Conservation (phyloP, 23 red algal genomes). For the Chondrus crispus region DNA sequence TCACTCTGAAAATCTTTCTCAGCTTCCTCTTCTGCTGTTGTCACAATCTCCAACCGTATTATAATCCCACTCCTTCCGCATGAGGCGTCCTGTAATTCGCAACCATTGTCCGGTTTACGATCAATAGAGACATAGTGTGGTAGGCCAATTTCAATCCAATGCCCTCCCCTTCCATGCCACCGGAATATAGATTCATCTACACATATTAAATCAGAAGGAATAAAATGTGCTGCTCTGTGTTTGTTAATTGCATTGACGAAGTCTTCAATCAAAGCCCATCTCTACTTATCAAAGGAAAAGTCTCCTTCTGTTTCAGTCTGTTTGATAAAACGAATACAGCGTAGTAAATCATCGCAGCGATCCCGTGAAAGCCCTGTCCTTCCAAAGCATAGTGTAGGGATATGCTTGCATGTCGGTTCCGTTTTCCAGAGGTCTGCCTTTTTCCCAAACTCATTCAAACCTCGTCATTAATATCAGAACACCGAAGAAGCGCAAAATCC, state of each 20-base stretch:
- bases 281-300: background rate
- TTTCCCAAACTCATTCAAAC: background rate
- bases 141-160: background rate
- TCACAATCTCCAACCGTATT: background rate
- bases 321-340: background rate
- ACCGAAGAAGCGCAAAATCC: background rate
- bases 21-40: background rate
- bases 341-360: background rate
- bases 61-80: constrained; percentile 4
- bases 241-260: constrained; percentile 15
- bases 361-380: background rate
- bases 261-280: background rate
- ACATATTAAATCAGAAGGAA: constrained; percentile 3
- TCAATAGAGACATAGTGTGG: background rate
- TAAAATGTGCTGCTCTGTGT: background rate
- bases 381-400: background rate
- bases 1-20: too few species aligned
- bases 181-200: constrained; percentile 14
- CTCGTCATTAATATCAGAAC: background rate
- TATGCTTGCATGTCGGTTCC: background rate
- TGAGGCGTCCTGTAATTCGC: background rate
- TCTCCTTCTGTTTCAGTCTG: background rate
- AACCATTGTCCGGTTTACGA: background rate
- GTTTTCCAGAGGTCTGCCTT: background rate
- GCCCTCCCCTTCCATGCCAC: background rate